Evolutionary conservation across 1,284 basidiomycete genomes (phyloP).

Genomic region (Ganoderma resinaceum): DNA sequence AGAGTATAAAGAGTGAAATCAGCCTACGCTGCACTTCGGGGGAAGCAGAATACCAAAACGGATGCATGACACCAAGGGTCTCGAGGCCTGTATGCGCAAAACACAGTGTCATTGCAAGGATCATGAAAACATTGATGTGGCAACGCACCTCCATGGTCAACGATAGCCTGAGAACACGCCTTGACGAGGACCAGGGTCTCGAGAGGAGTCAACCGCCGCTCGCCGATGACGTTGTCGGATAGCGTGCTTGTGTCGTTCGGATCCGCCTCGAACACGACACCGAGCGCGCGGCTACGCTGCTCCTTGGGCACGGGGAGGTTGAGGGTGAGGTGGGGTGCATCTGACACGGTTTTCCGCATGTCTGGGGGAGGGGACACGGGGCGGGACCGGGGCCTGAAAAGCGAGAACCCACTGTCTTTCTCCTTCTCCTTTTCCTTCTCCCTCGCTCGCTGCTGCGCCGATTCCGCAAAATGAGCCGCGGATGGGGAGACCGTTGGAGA

Average conservation of each 20-base stretch:
- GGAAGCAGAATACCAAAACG: constrained; percentile 80
- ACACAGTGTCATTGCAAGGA: background rate
- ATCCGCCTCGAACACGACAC: constrained; percentile 66
- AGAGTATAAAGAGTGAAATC: constrained; percentile 74
- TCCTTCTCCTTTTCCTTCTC: constrained; percentile 52
- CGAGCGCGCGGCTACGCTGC: constrained; percentile 54
- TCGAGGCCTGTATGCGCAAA: constrained; percentile 61
- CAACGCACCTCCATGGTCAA: constrained; percentile 58
- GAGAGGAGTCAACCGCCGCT: constrained; percentile 59
- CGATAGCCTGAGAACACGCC: constrained; percentile 68
- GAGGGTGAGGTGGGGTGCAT: constrained; percentile 63
- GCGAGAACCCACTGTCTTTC: constrained; percentile 46
- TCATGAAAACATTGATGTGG: background rate
- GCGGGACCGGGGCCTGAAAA: constrained; percentile 59
- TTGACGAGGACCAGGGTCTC: constrained; percentile 69
- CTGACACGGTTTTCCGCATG: constrained; percentile 37
- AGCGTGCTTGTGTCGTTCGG: constrained; percentile 47
- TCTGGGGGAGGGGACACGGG: constrained; percentile 40
- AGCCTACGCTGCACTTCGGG: constrained; percentile 70
- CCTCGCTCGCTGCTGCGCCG: constrained; percentile 40
- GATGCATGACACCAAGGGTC: constrained; percentile 80
- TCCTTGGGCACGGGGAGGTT: constrained; percentile 61
- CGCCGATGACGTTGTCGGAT: constrained; percentile 60
- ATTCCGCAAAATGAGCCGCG: constrained; percentile 46
- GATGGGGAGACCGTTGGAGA: constrained; percentile 61